These are phyloP conservation scores for Fennellomyces sp. DNA, from an alignment of 371 early-diverging fungal genomes.

Conservation along the genomic window DNA sequence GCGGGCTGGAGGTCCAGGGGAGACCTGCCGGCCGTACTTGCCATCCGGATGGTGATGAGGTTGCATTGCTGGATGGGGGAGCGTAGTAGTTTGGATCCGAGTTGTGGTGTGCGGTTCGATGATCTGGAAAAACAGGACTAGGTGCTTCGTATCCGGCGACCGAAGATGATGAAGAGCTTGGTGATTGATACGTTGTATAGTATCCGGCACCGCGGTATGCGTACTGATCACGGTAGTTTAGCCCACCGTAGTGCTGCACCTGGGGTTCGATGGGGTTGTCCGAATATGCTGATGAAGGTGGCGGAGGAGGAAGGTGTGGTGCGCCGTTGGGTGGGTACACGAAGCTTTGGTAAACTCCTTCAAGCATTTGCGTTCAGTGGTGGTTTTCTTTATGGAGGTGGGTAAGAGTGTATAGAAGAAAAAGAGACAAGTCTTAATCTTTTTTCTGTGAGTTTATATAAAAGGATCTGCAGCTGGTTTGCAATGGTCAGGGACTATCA, in stretches of 20 bases:
- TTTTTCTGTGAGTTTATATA: constrained; percentile 13
- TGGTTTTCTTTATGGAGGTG: neutral
- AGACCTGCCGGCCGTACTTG: neutral
- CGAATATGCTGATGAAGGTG: neutral
- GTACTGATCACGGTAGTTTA: constrained; percentile 1
- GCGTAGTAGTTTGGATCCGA: neutral
- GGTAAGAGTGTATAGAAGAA: neutral
- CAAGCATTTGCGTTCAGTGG: constrained; percentile 3
- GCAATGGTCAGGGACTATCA: constrained; percentile 1
- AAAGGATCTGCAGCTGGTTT: constrained; percentile 6
- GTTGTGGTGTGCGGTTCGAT: neutral
- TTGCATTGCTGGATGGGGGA: neutral
- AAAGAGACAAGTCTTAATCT: neutral
- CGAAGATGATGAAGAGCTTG: neutral
- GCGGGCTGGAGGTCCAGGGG: constrained; percentile 8
- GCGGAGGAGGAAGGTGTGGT: constrained; percentile 5
- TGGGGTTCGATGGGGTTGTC: neutral
- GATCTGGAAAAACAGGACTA: constrained; percentile 2
- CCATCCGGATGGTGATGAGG: neutral
- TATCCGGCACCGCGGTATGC: neutral
- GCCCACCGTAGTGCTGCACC: neutral
- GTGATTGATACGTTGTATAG: constrained; percentile 1
- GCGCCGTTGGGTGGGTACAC: constrained; percentile 1
- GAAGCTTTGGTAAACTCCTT: constrained; percentile 6
- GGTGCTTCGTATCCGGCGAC: neutral